Evolutionary conservation across 2,329 filamentous ascomycete species (phyloP).

Genomic region (Sclerotinia minor): DNA sequence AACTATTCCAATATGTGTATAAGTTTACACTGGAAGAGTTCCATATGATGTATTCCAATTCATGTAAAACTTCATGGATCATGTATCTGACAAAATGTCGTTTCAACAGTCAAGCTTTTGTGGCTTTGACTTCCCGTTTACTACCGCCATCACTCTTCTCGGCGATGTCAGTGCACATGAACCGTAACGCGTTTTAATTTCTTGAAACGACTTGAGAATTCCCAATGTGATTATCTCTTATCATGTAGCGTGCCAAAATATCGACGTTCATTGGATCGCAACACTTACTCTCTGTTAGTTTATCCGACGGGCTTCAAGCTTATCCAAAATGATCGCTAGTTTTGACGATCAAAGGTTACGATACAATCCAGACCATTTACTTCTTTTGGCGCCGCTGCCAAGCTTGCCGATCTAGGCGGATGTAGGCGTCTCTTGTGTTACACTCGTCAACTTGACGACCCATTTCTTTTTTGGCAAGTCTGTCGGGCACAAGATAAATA

Average conservation of each 20-base stretch:
- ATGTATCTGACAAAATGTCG: neutral
- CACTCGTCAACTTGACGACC: neutral
- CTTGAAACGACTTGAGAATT: neutral
- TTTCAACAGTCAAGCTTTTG: slow-evolving; percentile 17
- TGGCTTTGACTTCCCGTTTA: neutral
- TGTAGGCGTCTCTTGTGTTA: neutral
- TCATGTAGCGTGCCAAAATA: neutral
- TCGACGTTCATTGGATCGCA: slow-evolving; percentile 4
- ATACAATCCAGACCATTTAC: neutral
- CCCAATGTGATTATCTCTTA: neutral
- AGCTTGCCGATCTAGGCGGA: neutral
- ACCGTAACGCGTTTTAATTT: neutral
- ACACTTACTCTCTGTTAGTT: neutral
- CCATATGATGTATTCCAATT: neutral
- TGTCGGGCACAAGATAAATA: neutral
- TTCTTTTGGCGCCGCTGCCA: neutral
- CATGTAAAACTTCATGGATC: slow-evolving; percentile 10
- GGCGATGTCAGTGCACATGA: slow-evolving; percentile 6
- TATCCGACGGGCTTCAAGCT: neutral
- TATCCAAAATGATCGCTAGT: slow-evolving; percentile 2
- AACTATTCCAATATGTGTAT: neutral
- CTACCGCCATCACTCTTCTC: neutral
- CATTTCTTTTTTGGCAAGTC: slow-evolving; percentile 9
- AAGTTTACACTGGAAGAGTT: neutral
- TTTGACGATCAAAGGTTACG: neutral